A percentile compares a stretch with the other conserved stretches of the same genome.
phyloP scores from a whole-genome alignment of 192 early-diverging fungal genomes.

The Dispira simplex region DNA sequence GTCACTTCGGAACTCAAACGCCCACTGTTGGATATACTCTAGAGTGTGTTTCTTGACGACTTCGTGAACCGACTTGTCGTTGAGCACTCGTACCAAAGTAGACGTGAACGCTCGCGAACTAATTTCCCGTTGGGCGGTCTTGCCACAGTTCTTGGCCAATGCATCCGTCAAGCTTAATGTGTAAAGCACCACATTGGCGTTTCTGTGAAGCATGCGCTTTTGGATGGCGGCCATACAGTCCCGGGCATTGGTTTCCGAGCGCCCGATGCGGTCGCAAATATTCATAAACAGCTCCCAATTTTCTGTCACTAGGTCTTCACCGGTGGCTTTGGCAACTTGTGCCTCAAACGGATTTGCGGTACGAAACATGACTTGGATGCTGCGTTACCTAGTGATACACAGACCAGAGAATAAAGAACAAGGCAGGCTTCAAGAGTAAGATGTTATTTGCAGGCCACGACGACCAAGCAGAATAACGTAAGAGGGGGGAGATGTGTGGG shows the following conservation, averaged over 20 bases:
- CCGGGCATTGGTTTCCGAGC: conserved; percentile 28
- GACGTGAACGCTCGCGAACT: conserved; percentile 75
- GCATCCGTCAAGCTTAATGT: conserved; percentile 67
- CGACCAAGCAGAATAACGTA: no score
- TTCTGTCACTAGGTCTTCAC: conserved; percentile 82
- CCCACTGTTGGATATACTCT: conserved; percentile 85
- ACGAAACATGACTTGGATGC: conserved; percentile 23
- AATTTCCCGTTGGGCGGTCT: conserved; percentile 65
- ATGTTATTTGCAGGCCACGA: no score
- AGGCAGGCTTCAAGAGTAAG: no score
- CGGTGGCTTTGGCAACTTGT: conserved; percentile 65
- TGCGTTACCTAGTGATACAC: neutral
- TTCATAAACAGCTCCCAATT: conserved; percentile 77
- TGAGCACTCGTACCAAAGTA: conserved; percentile 54
- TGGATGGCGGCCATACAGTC: conserved; percentile 54
- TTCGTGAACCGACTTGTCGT: conserved; percentile 61
- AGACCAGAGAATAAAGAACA: no score
- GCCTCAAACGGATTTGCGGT: conserved; percentile 27
- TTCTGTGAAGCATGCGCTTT: conserved; percentile 57
- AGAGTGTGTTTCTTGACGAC: conserved; percentile 64
- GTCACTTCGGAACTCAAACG: conserved; percentile 66
- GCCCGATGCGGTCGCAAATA: conserved; percentile 51
- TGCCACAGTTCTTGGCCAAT: conserved; percentile 80
- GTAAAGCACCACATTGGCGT: conserved; percentile 67
- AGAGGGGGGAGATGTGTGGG: no score